Evolutionary conservation across 371 early-diverging fungal genomes (phyloP), one percentile per base, ranked within the genome.

Genomic region (Mucor mucedo): DNA sequence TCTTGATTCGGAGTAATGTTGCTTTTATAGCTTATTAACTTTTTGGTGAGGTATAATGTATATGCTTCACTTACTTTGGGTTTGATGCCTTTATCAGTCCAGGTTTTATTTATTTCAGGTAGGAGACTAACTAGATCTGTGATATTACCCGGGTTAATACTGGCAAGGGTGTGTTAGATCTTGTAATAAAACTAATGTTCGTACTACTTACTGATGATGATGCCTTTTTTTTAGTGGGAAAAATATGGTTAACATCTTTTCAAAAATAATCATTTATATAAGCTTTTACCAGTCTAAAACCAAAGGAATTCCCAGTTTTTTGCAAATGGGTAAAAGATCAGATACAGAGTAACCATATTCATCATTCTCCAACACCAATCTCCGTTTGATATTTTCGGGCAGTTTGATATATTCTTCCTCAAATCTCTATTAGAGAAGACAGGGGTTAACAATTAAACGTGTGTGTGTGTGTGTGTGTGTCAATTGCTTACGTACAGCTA

Each of bases 1-100:
- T 56, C 80, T 54, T 10, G 76, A 72, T 52, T 83, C 84, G 1
- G 83, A 82, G 60, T 82, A 82, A 58, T 83, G 84, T 72, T 82
- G 79, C 78, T 83, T n/a, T 4, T 39, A 40, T 16, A 55, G 41
- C 3, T 41, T 3, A 38, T 28, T 28, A 14, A 10, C 21, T 2
- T 16, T 8, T 40, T 11, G 5, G 11, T 41, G 14, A 21, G 28
- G 8, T 48, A 2, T 38, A 4, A 21, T 21, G 2, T 39, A 21
- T 11, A 11, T 38, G 0, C 29, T 13, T 35, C 13, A 21, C 9
- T 48, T 75, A 78, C 79, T 62, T 78, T 83, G 48, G 80, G 82
- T 30, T 65, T 75, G 8, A 83, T 67, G 0, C 84, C 84, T 45
- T 59, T 67, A 5, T 71, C 55, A 8, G 66, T 66, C 84, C 84